These are phyloP conservation scores for Gonium pectorale DNA, from an alignment of 139 green algal species.

Conservation along the genomic window DNA sequence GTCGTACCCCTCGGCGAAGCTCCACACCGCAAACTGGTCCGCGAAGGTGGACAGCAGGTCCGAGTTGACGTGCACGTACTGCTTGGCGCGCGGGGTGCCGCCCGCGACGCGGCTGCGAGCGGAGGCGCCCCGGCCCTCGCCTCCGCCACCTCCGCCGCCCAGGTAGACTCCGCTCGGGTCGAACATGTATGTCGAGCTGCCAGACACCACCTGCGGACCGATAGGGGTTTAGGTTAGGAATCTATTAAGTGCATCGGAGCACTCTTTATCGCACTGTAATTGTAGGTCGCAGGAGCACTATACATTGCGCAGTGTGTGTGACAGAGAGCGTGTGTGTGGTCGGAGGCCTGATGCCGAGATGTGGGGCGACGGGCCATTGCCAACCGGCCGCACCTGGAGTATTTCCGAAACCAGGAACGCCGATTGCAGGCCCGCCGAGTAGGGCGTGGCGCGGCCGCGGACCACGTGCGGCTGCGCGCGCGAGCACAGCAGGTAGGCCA, in stretches of 20 bases:
- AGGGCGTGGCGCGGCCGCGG: constrained; percentile 41
- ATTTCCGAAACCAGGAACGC: constrained; percentile 66
- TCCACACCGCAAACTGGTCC: constrained; percentile 59
- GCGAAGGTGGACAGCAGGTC: constrained; percentile 64
- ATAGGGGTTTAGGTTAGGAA: too few species aligned
- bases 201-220: constrained; percentile 53
- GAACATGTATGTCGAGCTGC: constrained; percentile 68
- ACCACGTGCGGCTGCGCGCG: neutral
- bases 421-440: constrained; percentile 56
- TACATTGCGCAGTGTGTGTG: too few species aligned
- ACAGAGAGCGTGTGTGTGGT: too few species aligned
- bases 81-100: constrained; percentile 43
- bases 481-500: constrained; percentile 37
- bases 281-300: too few species aligned
- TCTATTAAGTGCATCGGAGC: too few species aligned
- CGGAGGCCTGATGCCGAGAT: too few species aligned
- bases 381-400: constrained; percentile 47
- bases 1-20: constrained; percentile 38
- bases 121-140: constrained; percentile 4
- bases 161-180: constrained; percentile 72
- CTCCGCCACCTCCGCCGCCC: neutral
- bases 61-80: constrained; percentile 58
- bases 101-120: neutral
- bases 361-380: too few species aligned
- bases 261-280: too few species aligned